These are phyloP conservation scores for Chaetomiaceae sp. DNA, from an alignment of 2,329 filamentous ascomycete genomes.

Conservation along the genomic window DNA sequence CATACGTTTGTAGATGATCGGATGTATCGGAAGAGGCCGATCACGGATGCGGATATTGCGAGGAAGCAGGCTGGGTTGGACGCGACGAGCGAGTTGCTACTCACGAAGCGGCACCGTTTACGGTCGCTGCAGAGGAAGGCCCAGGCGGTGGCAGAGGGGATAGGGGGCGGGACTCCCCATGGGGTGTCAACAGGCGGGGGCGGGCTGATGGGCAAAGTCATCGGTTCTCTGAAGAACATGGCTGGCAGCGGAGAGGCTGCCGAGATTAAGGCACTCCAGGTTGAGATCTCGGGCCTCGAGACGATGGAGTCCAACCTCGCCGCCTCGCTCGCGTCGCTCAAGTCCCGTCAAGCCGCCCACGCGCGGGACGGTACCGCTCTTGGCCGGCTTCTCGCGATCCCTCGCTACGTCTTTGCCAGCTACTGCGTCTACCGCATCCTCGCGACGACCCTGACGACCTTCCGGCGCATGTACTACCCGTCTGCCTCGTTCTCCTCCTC, in stretches of 20 bases:
- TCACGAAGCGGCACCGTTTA: conserved; percentile 68
- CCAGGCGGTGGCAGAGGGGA: conserved; percentile 30
- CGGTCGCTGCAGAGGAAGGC: conserved; percentile 63
- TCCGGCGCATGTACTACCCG: conserved; percentile 54
- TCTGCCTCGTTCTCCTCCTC: conserved; percentile 58
- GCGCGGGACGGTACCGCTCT: conserved; percentile 62
- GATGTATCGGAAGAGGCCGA: conserved; percentile 45
- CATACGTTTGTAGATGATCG: conserved; percentile 68
- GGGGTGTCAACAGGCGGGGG: conserved; percentile 30
- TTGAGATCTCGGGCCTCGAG: conserved; percentile 76
- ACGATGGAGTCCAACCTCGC: conserved; percentile 72
- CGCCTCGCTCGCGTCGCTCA: conserved; percentile 59
- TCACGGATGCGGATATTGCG: conserved; percentile 69
- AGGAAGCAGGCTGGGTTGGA: conserved; percentile 76
- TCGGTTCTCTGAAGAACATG: conserved; percentile 55
- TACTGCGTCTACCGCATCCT: conserved; percentile 83
- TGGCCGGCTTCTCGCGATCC: conserved; percentile 60
- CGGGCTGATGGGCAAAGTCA: conserved; percentile 68
- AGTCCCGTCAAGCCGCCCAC: conserved; percentile 58
- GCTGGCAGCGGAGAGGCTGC: conserved; percentile 58
- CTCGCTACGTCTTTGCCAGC: conserved; percentile 64
- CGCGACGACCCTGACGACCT: conserved; percentile 64
- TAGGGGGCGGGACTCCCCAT: conserved; percentile 19
- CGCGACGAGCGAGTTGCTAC: conserved; percentile 74
- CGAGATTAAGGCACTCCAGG: conserved; percentile 58